A percentile compares a stretch with the other conserved stretches of the same genome.
Conservation (phyloP, 371 early-diverging fungal genomes). For the Enterocytospora artemiae region DNA sequence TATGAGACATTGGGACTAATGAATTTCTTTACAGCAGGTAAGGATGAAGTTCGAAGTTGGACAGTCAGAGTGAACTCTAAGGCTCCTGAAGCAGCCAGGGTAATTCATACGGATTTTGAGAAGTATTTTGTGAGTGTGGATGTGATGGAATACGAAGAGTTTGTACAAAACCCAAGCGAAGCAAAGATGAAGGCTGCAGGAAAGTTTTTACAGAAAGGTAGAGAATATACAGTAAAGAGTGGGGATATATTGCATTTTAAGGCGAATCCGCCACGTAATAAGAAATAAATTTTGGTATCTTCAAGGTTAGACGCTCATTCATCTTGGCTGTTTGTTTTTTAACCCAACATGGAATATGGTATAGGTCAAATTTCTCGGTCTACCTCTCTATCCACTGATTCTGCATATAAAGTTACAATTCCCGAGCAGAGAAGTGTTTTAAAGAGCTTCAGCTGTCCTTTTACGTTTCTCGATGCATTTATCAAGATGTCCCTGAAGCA, state of each 20-base stretch:
- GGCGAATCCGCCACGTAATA: slow-evolving; percentile 43
- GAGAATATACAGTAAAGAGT: slow-evolving; percentile 80
- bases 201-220: slow-evolving; percentile 80
- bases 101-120: slow-evolving; percentile 86
- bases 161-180: slow-evolving; percentile 69
- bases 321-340: no score
- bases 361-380: no score
- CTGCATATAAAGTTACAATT: no score
- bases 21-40: slow-evolving; percentile 90
- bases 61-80: slow-evolving; percentile 66
- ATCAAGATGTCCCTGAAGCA: neutral
- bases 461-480: neutral
- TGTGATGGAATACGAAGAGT: slow-evolving; percentile 73
- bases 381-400: no score
- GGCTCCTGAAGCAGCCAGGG: slow-evolving; percentile 88
- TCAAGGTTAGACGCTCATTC: no score
- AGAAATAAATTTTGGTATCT: slow-evolving; percentile 7
- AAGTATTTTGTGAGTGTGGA: slow-evolving; percentile 89
- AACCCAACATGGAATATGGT: no score
- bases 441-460: no score
- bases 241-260: slow-evolving; percentile 66
- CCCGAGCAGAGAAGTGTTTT: no score
- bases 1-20: slow-evolving; percentile 74
- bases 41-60: slow-evolving; percentile 64
- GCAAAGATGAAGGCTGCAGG: slow-evolving; percentile 80